Evolutionary conservation across 1,284 basidiomycete genomes (phyloP).

Genomic region (Cerioporus squamosus): DNA sequence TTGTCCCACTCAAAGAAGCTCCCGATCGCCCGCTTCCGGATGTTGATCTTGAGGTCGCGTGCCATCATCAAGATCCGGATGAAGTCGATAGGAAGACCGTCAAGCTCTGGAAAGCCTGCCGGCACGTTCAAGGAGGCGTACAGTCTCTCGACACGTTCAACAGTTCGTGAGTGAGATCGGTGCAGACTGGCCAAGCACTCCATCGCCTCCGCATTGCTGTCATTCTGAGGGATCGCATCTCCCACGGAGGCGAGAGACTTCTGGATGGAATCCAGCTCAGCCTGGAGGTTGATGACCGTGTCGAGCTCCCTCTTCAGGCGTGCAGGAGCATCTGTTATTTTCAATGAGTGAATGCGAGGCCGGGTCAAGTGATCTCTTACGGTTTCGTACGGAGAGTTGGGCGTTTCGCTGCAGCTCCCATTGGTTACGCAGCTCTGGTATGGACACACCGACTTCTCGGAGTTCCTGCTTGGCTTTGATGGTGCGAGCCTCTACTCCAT

Average conservation of each 20-base stretch:
- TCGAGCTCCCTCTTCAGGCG: conserved; percentile 43
- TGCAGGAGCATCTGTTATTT: conserved; percentile 35
- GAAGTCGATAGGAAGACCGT: conserved; percentile 29
- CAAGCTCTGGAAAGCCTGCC: conserved; percentile 37
- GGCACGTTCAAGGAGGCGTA: conserved; percentile 42
- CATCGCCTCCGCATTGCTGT: conserved; percentile 10
- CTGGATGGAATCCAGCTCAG: conserved; percentile 36
- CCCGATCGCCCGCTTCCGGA: conserved; percentile 37
- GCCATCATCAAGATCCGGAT: conserved; percentile 37
- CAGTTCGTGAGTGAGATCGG: conserved; percentile 3
- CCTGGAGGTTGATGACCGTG: conserved; percentile 39
- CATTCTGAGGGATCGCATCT: conserved; percentile 18
- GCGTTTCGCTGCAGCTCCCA: conserved; percentile 36
- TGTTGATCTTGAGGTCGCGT: conserved; percentile 43
- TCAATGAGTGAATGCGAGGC: neutral
- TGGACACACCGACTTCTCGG: conserved; percentile 8
- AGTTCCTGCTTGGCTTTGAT: neutral
- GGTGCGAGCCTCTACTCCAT: neutral
- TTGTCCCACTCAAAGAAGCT: conserved; percentile 45
- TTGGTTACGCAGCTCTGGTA: conserved; percentile 28
- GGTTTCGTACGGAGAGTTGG: conserved; percentile 35
- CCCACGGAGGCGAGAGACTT: conserved; percentile 21
- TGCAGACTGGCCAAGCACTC: neutral
- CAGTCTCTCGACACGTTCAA: conserved; percentile 29
- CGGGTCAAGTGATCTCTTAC: conserved; percentile 24